Percentiles rank a stretch among this genome's conserved stretches.
phyloP scores from a whole-genome alignment of 495 filamentous ascomycete genomes.

The Achaetomiella virescens region DNA sequence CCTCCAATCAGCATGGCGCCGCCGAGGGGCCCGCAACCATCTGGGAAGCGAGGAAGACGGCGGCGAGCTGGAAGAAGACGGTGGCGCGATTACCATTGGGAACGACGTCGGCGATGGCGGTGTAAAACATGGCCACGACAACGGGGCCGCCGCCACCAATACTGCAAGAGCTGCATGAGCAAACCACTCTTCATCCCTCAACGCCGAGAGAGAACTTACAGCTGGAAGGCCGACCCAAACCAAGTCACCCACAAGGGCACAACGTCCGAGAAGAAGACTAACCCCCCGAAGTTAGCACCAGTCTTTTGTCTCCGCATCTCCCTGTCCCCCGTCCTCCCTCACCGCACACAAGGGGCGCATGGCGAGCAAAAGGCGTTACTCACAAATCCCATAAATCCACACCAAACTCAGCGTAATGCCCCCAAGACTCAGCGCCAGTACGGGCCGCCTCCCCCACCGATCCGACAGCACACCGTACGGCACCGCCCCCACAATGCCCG shows the following conservation, averaged over 20 bases:
- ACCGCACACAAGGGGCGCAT: not conserved
- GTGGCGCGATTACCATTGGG: slow-evolving; percentile 21
- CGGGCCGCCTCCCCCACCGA: slow-evolving; percentile 26
- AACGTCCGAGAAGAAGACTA: slow-evolving; percentile 25
- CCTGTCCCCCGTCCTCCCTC: too few relatives aligned
- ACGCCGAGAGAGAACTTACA: slow-evolving; percentile 16
- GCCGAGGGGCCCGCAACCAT: slow-evolving; percentile 24
- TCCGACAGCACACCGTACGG: slow-evolving; percentile 34
- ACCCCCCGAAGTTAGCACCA: not conserved
- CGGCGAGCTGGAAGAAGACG: slow-evolving; percentile 26
- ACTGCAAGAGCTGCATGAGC: slow-evolving; percentile 10
- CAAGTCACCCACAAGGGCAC: slow-evolving; percentile 28
- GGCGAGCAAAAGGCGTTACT: not conserved
- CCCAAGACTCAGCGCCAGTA: slow-evolving; percentile 20
- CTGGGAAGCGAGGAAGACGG: slow-evolving; percentile 21
- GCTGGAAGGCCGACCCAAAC: slow-evolving; percentile 14
- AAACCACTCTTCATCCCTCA: not conserved
- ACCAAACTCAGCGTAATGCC: slow-evolving; percentile 15
- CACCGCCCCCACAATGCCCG: slow-evolving; percentile 23
- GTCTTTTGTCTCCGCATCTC: too few relatives aligned
- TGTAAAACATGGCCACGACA: slow-evolving; percentile 30
- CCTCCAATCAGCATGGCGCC: slow-evolving; percentile 21
- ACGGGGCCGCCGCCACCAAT: slow-evolving; percentile 27
- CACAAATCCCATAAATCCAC: slow-evolving; percentile 20
- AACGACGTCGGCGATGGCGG: slow-evolving; percentile 28